Base-by-base conservation (phyloP, 805 yeast genomes). In the Lipomyces starkeyi region DNA sequence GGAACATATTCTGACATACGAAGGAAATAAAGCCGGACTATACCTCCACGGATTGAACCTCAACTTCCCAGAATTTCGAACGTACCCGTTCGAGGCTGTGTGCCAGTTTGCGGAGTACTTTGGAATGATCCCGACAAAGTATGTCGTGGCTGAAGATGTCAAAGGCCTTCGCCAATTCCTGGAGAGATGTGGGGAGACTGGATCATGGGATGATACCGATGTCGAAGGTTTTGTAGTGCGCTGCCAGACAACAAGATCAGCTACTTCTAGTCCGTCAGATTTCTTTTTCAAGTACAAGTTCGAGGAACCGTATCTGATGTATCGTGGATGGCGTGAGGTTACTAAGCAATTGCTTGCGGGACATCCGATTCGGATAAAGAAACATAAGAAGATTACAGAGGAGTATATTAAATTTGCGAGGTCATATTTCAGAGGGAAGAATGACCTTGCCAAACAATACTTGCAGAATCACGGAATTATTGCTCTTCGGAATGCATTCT, bases 221-320 rank as follows among this genome's bases (percentile, higher is more conserved):
- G 84, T 91, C 7, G 99, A 95, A 79, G 99, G 99, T 0, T 95
- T 94, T 80, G 99, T 95, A 1, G 83, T 95, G 3, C 83, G 99
- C 64, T 86, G 93, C 73, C 82, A 83, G 58, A 65, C 59, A 6
- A 43, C 32, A 11, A 54, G 64, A 2, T 35, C 64, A 1, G 27
- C 25, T 2, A 20, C 71, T 0, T 49, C 65, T 1, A 69, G 68
- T 0, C 20, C 9, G n/a, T 37, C 55, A 4, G 66, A 88, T 70
- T 92, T 85, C 74, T 91, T 94, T 78, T 95, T 93, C 86, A 95
- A 95, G 79, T 95, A 82, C 81, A 95, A 95, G 78, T 95, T 95
- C 77, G 97, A 93, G 73, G 97, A 95, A 79, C 99, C 99, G 0
- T 95, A 95, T 76, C 80, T 93, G 58, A 84, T 95, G 84, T 95